Evolutionary conservation across 164 flowering plant genomes (phyloP), one percentile per base, ranked within the genome.

Genomic region (Euptelea pleiosperma): DNA sequence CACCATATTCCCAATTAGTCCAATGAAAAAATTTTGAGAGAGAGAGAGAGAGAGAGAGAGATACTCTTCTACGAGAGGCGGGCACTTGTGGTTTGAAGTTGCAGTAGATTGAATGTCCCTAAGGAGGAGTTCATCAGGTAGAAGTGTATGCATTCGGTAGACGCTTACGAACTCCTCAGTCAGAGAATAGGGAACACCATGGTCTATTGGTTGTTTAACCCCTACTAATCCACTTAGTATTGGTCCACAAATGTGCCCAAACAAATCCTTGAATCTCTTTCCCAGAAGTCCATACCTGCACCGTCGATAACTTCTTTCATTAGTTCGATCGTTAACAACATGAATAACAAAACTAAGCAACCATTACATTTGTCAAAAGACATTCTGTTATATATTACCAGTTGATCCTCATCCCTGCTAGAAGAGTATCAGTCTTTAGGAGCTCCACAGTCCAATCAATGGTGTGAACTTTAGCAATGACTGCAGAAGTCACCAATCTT

Each of bases 381-480:
- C 18, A 12, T 18, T 11, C 8, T 26, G n/a, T 14, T 34, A 22
- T 33, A 5, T 2, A 56, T 67, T 65, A 78, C 83, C 83, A 79
- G 36, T 76, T 79, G 56, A 63, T 60, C 31, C 82, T 62, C 82
- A 78, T 78, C 31, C 69, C 79, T 10, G 77, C 82, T 11, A 67
- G 37, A 29, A 78, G 69, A 18, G 79, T 72, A 36, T 75, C 77
- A 0, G 77, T 78, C 54, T 65, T 78, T 0, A 78, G 43, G 33
- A 78, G 77, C 47, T 78, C 79, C 0, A 75, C 75, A 8, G 82
- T 78, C 84, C 84, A 79, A 57, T 79, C 84, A 50, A 79, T 79
- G 30, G 81, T 79, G 56, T 79, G 84, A 50, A 79, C 34, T 62
- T 79, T 79, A 21, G 84, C 84, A 58, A 79, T 75, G 12, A 77